Percentiles rank a stretch among this genome's conserved stretches.
Evolutionary conservation across 2,329 filamentous ascomycete species (phyloP).

Genomic region (Escovopsis sp.): DNA sequence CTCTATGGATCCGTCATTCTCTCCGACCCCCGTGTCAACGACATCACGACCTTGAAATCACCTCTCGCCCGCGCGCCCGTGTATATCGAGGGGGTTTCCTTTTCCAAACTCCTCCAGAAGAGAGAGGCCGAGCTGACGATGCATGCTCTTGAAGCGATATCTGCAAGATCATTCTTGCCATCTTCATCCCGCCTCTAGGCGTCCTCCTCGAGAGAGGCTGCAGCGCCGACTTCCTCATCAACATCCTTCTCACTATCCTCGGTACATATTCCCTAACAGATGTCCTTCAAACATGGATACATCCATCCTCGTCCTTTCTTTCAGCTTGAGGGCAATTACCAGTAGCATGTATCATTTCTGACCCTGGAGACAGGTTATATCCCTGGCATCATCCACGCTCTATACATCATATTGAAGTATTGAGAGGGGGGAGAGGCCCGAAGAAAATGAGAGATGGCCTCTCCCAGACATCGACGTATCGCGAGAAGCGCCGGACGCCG

Average conservation of each 20-base stretch:
- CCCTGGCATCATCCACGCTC: conserved; percentile 78
- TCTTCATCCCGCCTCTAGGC: conserved; percentile 78
- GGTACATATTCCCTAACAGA: conserved; percentile 26
- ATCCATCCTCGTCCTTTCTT: conserved; percentile 21
- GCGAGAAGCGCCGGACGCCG: no score
- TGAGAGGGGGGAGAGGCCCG: conserved; percentile 24
- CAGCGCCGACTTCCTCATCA: conserved; percentile 76
- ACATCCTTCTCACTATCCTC: conserved; percentile 73
- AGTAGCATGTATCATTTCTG: conserved; percentile 4
- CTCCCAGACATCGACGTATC: no score
- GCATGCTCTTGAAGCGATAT: conserved; percentile 28
- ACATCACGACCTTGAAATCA: no score
- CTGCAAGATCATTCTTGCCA: conserved; percentile 64
- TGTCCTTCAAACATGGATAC: no score
- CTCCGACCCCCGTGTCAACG: no score
- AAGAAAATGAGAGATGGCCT: no score
- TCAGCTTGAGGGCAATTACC: background rate
- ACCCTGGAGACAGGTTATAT: conserved; percentile 33
- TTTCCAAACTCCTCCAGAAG: no score
- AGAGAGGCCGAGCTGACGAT: conserved; percentile 3
- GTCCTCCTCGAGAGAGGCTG: conserved; percentile 92
- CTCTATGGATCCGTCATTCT: conserved; percentile 7
- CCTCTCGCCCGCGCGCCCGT: no score
- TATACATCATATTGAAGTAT: conserved; percentile 89
- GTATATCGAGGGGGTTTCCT: no score